These are phyloP conservation scores for Fusarium oligoseptatum DNA, from an alignment of 2,329 filamentous ascomycete genomes.

Conservation along the genomic window DNA sequence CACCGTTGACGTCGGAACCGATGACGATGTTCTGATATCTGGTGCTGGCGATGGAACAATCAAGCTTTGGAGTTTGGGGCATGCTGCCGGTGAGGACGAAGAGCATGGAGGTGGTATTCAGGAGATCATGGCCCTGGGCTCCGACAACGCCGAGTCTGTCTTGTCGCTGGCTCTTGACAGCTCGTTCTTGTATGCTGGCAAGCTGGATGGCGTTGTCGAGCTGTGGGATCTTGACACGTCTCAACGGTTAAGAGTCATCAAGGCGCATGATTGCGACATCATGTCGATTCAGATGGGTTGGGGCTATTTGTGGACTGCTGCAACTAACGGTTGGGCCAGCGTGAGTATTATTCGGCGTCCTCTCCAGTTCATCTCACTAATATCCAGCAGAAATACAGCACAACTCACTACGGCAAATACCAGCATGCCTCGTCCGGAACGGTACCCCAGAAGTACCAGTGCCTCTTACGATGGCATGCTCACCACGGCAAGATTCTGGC, in stretches of 20 bases:
- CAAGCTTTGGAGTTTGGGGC: conserved; percentile 85
- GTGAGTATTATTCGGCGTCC: conserved; percentile 62
- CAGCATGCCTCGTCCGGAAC: conserved; percentile 61
- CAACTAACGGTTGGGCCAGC: conserved; percentile 88
- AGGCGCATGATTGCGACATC: conserved; percentile 83
- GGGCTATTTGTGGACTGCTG: conserved; percentile 87
- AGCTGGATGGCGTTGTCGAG: conserved; percentile 88
- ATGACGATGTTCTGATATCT: conserved; percentile 87
- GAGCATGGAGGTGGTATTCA: conserved; percentile 71
- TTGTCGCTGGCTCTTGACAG: conserved; percentile 89
- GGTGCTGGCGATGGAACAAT: conserved; percentile 95
- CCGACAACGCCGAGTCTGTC: conserved; percentile 73
- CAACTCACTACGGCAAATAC: conserved; percentile 72
- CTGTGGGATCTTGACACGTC: conserved; percentile 97
- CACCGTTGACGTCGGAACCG: conserved; percentile 74
- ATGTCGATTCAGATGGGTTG: conserved; percentile 89
- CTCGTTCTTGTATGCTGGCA: conserved; percentile 92
- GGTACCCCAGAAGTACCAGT: conserved; percentile 85
- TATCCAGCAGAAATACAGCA: conserved; percentile 71
- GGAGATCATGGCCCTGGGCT: conserved; percentile 75
- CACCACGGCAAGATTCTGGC: conserved; percentile 90
- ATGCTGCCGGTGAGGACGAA: conserved; percentile 52
- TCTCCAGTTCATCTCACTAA: not conserved
- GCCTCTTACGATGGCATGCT: conserved; percentile 82
- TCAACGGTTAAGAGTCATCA: conserved; percentile 89